Evolutionary conservation across 2,329 filamentous ascomycete species (phyloP), one percentile per base, ranked within the genome.

Genomic region (Claviceps quebecensis): DNA sequence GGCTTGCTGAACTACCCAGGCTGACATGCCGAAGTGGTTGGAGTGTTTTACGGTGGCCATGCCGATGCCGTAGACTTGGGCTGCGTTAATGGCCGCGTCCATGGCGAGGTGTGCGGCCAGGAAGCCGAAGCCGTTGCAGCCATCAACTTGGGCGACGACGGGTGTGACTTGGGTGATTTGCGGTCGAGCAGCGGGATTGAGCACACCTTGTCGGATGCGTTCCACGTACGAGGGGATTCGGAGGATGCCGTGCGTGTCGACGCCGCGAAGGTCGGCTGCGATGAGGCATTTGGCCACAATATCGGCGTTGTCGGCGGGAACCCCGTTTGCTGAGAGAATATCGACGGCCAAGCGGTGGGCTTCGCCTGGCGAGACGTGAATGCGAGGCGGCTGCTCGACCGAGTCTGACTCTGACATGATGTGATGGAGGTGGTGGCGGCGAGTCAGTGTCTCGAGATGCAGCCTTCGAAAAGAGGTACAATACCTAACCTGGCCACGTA

Each of bases 1-100:
- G 0, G 86, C 87, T 65, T 88, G 81, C 63, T 87, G 83, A 11
- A 89, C 85, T 0, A 89, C 62, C 84, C 86, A 91, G 0, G 87
- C 86, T 3, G 77, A 77, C 86, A 93, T 93, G 50, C 87, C 87
- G 59, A 86, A 90, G 64, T 91, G 86, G 59, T 91, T 91, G 41
- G 81, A 86, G 65, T 84, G 83, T 64, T 82, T 85, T 60, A 91
- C 72, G 53, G 77, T 80, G 0, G 84, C 83, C 76, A 93, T 81
- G 26, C 86, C 87, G 55, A 91, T 86, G 13, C 86, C 86, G 59
- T 74, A 80, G 1, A 67, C 63, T 23, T 70, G 66, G 0, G 86
- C 86, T 67, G 84, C 81, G 9, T 77, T 72, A 45, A 89, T 79
- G 0, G 86, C 86, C 0, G 74, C 72, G 1, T 65, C 63, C 81